Base-by-base conservation (phyloP, 129 eudicot species). In the Centrapalus pauciflorus region DNA sequence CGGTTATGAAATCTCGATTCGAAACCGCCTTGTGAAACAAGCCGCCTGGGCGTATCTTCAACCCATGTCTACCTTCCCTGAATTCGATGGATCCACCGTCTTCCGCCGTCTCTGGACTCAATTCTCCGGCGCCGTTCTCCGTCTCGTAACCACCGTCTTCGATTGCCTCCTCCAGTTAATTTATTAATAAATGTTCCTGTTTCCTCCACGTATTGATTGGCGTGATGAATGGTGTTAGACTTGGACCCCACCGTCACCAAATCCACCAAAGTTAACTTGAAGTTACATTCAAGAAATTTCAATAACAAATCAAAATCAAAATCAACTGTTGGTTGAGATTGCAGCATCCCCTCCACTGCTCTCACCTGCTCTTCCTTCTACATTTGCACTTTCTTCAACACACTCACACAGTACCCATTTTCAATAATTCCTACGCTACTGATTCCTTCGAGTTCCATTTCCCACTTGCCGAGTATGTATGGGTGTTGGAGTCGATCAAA, bases 1-100 rank as follows among this genome's bases (percentile, higher is more conserved):
- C 0, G 70, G 81, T 12, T 58, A 69, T 17, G 87, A 91, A 27
- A 87, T 88, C 64, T 76, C 80, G 50, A 93, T 88, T 52, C 75
- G 87, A 1, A 84, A 89, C 56, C 89, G 80, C 35, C 86, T 89
- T 43, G 96, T 88, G 6, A 84, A 93, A 74, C 95, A 84, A 73
- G 98, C 98, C 0, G 98, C 98, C 1, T 84, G 96, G 96, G 96
- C 96, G 20, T 93, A 93, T 74, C 89, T 93, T 45, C 91, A 76
- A 70, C 98, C 96, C 6, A 79, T 84, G 92, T 79, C 95, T 24
- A 63, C 83, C 57, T 34, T 79, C 7, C 71, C 87, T 2, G 74
- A 74, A 50, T 24, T 81, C 30, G 55, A 30, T 25, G 69, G 56
- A 2, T 32, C 73, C 32, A 37, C 69, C 70, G 51, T 76, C 48